A percentile compares a stretch with the other conserved stretches of the same genome.
phyloP scores from a whole-genome alignment of 352 stramenopile genomes.

The Phytophthora sansomeana region DNA sequence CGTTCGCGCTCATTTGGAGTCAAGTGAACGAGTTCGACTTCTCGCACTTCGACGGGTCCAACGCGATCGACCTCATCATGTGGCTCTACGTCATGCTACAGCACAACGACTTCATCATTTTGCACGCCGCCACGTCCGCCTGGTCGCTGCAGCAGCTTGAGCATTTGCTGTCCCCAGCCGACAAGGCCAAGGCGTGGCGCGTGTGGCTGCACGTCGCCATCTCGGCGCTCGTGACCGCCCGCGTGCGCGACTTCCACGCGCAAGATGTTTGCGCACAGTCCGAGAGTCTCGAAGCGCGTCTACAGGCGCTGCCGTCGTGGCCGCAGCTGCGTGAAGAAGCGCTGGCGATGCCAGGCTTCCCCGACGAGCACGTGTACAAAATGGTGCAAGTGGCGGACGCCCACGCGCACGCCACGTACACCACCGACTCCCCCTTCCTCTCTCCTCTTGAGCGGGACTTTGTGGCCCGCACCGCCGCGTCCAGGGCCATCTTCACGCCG shows the following conservation, averaged over 20 bases:
- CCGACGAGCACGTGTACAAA: conserved; percentile 75
- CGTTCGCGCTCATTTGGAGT: conserved; percentile 39
- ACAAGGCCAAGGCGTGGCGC: conserved; percentile 38
- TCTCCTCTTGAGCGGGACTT: conserved; percentile 47
- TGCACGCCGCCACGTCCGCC: conserved; percentile 47
- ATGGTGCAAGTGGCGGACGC: conserved; percentile 61
- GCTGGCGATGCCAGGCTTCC: conserved; percentile 43
- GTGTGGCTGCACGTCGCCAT: conserved; percentile 48
- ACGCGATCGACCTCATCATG: conserved; percentile 42
- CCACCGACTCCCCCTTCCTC: conserved; percentile 33
- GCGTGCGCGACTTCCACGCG: conserved; percentile 33
- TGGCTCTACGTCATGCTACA: conserved; percentile 51
- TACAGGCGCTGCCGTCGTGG: conserved; percentile 48
- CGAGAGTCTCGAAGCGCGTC: conserved; percentile 20
- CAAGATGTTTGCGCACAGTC: conserved; percentile 37
- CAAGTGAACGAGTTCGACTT: conserved; percentile 42
- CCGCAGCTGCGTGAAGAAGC: conserved; percentile 41
- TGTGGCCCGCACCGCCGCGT: conserved; percentile 43
- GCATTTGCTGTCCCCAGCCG: conserved; percentile 37
- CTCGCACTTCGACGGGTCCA: conserved; percentile 29
- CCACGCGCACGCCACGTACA: conserved; percentile 26
- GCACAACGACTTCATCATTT: conserved; percentile 50
- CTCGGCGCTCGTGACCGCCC: conserved; percentile 36
- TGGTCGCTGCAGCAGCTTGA: conserved; percentile 52
- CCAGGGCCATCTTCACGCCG: conserved; percentile 43